Percentiles rank a stretch among this genome's conserved stretches.
Evolutionary conservation across 2,329 filamentous ascomycete genomes (phyloP).

Genomic region (Fusarium sp.): DNA sequence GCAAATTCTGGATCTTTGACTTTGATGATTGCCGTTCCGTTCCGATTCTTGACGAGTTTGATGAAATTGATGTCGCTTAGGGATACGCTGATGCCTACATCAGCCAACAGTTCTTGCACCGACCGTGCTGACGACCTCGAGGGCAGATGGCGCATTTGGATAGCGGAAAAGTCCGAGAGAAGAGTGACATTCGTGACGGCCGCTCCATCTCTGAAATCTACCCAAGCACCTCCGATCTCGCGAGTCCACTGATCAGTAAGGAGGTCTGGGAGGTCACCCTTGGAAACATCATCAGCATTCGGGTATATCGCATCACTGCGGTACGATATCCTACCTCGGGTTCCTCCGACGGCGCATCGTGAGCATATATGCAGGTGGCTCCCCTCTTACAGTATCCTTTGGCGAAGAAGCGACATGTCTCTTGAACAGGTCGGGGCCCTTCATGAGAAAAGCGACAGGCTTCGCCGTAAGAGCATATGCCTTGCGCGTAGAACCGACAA

Average conservation of each 20-base stretch:
- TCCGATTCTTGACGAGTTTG: not conserved
- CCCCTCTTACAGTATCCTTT: not conserved
- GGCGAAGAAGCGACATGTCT: not conserved
- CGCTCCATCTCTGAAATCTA: constrained; percentile 47
- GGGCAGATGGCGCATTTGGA: constrained; percentile 46
- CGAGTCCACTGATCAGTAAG: not conserved
- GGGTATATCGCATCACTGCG: not conserved
- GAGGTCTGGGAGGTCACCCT: not conserved
- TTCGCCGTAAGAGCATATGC: not conserved
- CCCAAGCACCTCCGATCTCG: constrained; percentile 42
- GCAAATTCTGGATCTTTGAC: constrained; percentile 18
- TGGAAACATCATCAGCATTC: not conserved
- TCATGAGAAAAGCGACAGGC: not conserved
- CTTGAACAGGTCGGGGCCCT: not conserved
- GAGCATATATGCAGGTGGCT: not conserved
- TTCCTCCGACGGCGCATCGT: not conserved
- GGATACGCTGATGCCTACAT: not conserved
- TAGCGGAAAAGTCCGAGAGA: constrained; percentile 49
- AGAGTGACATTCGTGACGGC: constrained; percentile 42
- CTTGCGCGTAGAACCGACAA: not conserved
- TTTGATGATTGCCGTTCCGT: not conserved
- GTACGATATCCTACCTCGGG: not conserved
- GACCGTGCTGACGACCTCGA: constrained; percentile 11
- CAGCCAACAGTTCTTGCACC: constrained; percentile 34
- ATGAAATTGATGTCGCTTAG: not conserved